Percentiles rank a stretch among this genome's conserved stretches.
phyloP scores from a whole-genome alignment of 768 basidiomycete species.

The Trametopsis cervina region DNA sequence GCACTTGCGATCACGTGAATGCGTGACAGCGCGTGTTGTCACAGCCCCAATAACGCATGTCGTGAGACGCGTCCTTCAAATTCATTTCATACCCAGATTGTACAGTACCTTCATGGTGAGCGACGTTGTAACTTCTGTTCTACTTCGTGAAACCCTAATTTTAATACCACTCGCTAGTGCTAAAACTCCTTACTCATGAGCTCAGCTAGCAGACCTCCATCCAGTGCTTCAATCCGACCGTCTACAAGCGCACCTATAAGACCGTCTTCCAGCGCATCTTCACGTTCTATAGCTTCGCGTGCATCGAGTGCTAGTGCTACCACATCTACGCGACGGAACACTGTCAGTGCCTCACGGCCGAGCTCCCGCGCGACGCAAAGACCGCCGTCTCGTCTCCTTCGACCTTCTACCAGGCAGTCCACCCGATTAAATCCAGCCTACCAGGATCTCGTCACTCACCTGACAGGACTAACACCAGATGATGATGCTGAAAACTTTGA shows the following conservation, averaged over 20 bases:
- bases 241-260: slow-evolving; percentile 35
- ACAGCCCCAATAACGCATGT: no score
- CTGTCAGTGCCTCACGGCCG: slow-evolving; percentile 26
- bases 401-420: slow-evolving; percentile 42
- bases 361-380: slow-evolving; percentile 24
- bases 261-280: slow-evolving; percentile 32
- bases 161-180: no score
- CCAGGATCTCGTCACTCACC: slow-evolving; percentile 47
- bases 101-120: no score
- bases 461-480: slow-evolving; percentile 44
- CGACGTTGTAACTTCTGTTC: no score
- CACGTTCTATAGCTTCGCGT: slow-evolving; percentile 24
- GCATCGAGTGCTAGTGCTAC: slow-evolving; percentile 31
- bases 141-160: no score
- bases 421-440: slow-evolving; percentile 48
- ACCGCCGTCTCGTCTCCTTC: slow-evolving; percentile 32
- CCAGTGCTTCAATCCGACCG: slow-evolving; percentile 19
- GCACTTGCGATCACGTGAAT: no score
- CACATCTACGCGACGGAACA: slow-evolving; percentile 37
- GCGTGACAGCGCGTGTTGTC: no score
- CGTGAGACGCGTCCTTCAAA: no score
- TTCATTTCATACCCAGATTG: no score
- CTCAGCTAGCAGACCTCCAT: slow-evolving; percentile 4
- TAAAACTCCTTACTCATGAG: no score
- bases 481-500: slow-evolving; percentile 37